Percentiles rank a stretch among this genome's conserved stretches.
These are phyloP conservation scores for Xerocomellus dryophilus DNA, from an alignment of 768 basidiomycete species.

Conservation along the genomic window DNA sequence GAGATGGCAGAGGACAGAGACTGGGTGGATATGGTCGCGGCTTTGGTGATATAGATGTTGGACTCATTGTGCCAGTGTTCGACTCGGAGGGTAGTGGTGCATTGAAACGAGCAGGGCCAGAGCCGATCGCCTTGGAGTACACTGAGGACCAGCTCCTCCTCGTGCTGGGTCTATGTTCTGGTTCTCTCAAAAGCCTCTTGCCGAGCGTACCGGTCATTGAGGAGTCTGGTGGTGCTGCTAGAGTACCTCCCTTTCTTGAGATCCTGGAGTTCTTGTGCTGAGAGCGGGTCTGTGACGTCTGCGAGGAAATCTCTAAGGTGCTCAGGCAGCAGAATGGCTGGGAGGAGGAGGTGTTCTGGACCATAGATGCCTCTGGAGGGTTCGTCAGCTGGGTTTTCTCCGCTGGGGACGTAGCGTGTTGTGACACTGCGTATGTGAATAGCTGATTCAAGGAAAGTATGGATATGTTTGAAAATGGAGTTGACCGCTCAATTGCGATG, in stretches of 20 bases:
- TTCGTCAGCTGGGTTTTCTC: not conserved
- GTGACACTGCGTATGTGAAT: fast-evolving
- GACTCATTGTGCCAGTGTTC: too few relatives aligned
- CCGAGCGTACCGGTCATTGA: fast-evolving
- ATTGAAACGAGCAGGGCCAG: not conserved
- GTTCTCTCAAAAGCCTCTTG: not conserved
- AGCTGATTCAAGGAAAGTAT: not conserved
- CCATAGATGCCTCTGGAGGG: not conserved
- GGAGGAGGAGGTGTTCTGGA: not conserved
- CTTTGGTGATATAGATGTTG: not conserved
- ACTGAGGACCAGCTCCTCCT: not conserved
- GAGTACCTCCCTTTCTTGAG: not conserved
- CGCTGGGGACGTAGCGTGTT: not conserved
- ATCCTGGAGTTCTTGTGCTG: not conserved
- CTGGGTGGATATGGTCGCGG: not conserved
- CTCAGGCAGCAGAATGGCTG: not conserved
- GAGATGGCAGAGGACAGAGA: fast-evolving
- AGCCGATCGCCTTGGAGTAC: not conserved
- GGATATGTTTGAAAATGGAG: not conserved
- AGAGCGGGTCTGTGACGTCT: not conserved
- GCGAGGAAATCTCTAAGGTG: not conserved
- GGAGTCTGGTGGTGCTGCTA: fast-evolving
- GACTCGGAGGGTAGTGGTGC: not conserved
- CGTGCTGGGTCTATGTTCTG: not conserved
- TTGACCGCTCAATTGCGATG: not conserved